Percentiles rank a stretch among this genome's conserved stretches.
phyloP scores from a whole-genome alignment of 768 basidiomycete genomes.

The Pulveroboletus ravenelii region DNA sequence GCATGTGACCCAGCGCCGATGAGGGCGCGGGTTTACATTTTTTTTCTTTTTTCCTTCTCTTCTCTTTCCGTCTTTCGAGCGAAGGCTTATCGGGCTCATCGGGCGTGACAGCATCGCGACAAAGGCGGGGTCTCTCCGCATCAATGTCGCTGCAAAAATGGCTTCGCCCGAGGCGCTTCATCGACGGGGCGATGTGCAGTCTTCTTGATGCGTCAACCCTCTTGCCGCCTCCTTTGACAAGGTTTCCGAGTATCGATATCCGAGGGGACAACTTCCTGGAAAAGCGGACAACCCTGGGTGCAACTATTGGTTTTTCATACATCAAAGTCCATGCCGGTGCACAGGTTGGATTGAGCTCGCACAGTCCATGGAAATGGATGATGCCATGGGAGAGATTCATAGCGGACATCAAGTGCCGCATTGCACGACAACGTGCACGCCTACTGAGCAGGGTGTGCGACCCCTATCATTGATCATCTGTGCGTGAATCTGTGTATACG shows the following conservation, averaged over 20 bases:
- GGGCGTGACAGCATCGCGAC: slow-evolving; percentile 2
- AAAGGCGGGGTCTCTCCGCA: not conserved
- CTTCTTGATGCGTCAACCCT: not conserved
- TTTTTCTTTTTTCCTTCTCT: not conserved
- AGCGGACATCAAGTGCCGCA: not conserved
- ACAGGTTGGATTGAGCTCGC: not conserved
- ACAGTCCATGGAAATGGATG: not conserved
- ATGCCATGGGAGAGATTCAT: not conserved
- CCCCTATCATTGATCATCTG: not conserved
- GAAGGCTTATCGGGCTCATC: not conserved
- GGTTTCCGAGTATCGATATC: not conserved
- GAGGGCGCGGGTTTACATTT: not conserved
- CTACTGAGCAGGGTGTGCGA: not conserved
- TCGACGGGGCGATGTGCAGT: not conserved
- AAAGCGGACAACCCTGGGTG: not conserved
- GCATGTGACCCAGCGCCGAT: not conserved
- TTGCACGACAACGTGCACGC: not conserved
- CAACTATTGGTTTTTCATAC: not conserved
- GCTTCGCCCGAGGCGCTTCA: slow-evolving; percentile 3
- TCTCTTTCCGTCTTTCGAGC: not conserved
- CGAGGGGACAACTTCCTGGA: not conserved
- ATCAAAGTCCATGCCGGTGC: not conserved
- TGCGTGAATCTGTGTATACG: not conserved
- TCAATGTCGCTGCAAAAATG: not conserved
- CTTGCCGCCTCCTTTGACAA: not conserved